Base-by-base conservation (phyloP, 1,284 basidiomycete species). In the Cryptococcus maquisensis region DNA sequence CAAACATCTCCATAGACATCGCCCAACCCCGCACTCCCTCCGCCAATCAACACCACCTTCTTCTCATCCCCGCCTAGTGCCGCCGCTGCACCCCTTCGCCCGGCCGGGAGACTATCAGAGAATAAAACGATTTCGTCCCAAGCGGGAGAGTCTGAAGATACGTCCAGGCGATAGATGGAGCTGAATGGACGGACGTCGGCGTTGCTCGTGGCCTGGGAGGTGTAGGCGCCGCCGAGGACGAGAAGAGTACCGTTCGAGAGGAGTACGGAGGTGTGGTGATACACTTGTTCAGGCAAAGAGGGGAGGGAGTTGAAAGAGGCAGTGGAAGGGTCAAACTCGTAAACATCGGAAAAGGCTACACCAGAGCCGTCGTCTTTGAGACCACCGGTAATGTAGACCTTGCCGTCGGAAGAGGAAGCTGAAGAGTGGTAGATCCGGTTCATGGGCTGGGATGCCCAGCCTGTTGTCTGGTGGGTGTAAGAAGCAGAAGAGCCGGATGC, bases 351-450 rank as follows among this genome's bases (percentile, higher is more conserved):
- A 64, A 86, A 84, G 0, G 79, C 81, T 44, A 76, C 76, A 4
- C 78, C 78, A 9, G 88, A 91, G n/a, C 83, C 87, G 69, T 92
- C 89, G 10, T 83, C 82, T 61, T 81, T 84, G 73, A 86, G 81
- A 4, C 90, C 90, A 2, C 90, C 90, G 41, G 87, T 80, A 26
- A 92, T 79, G 70, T 81, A 86, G 4, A 86, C 78, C 66, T 76
- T 71, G 4, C 79, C 81, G 15, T 66, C 64, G 0, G 77, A 61
- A 7, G 82, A 80, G 1, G 81, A 78, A 3, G 85, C 77, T 10
- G 66, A 61, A 5, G 86, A 80, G 66, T 91, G 88, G 64, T 84
- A 83, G 26, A 88, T 84, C 38, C 88, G 82, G 36, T 89, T 81
- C 52, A 80, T 78, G 2, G 90, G 89, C 68, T 92, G 81, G 47